Base-by-base conservation (phyloP, 225 moss, liverwort and hornwort species). In the Polytrichum formosum region DNA sequence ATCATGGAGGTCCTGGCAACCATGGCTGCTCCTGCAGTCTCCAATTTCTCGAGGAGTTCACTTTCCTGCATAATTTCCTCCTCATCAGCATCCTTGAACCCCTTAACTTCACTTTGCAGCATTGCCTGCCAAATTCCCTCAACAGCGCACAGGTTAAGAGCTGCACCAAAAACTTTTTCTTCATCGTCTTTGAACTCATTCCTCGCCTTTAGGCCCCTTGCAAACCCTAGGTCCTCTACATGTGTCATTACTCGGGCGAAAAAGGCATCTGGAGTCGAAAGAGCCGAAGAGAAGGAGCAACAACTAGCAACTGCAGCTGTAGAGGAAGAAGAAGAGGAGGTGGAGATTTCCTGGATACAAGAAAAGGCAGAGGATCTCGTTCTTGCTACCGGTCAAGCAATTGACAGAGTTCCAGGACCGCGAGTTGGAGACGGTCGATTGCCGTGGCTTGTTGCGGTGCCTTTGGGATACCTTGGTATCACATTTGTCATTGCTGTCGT, bases 331-430 rank as follows among this genome's bases (percentile, higher is more conserved):
- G 94, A 91, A 58, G 89, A 89, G 28, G 97, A 98, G 77, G 94
- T 92, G 13, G 97, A 92, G 74, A 85, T 94, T 29, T 98, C 97
- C 1, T 94, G 97, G 97, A 80, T 84, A 19, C 90, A 98, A 74
- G 97, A 98, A 74, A 98, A 92, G 79, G 85, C 87, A 20, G 94
- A 98, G 86, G 97, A 98, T 83, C 74, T 90, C 2, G 73, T 84
- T 55, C 59, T 85, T 6, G 88, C 82, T 26, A 78, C 92, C 18
- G 81, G 79, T 0, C 72, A 88, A 54, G 90, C 87, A 35, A 82
- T 98, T 63, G 84, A 92, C 53, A 80, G 80, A 69, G 78, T 94
- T 66, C 94, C 97, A 28, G 97, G 97, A 61, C 94, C 97, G 19
- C 78, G 97, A 79, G 94, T 98, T 23, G 88, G 75, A 26, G 82